Base-by-base conservation (phyloP, 192 early-diverging fungal genomes). In the Mortierella claussenii region DNA sequence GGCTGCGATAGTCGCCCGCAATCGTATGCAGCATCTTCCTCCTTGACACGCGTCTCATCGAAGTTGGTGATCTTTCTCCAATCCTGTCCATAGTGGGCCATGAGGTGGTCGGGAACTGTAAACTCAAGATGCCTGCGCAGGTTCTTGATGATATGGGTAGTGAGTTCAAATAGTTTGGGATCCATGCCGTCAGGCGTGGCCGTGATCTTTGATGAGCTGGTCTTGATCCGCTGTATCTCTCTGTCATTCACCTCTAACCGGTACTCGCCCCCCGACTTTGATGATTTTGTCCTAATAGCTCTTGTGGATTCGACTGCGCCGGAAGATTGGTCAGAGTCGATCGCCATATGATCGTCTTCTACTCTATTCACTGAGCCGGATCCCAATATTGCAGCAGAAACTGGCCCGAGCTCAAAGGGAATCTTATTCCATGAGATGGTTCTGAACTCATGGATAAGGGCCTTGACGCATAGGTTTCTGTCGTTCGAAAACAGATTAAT, bases 401-500 rank as follows among this genome's bases (percentile, higher is more conserved):
- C 64, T 34, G 58, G 28, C 20, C 32, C 34, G 12, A 51, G 13
- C 31, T 76, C 73, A 4, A 76, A 62, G 4, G 46, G 9, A 24
- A 65, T 44, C 11, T 66, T 76, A 6, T 71, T 61, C 3, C 59
- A 31, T 1, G 83, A 85, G 18, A 82, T 34, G 0, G 84, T 46
- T 0, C 69, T 59, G 28, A 87, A 61, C 0, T 83, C 80, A 47
- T 89, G 88, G 24, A 89, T 51, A 80, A 87, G 73, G 0, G 83
- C 84, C 27, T 89, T 89, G 28, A 87, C 78, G 32, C 81, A 83
- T 0, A 89, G 64, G 46, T 87, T 87, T 36, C 82, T 60, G 57
- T 89, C 88, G 49, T 87, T 86, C 1, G 88, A 86, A n/a, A 87
- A 78, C 1, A 89, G 55, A 10, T 68, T 74, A 24, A 86, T 78